These are phyloP conservation scores for Crithidia thermophila DNA, from an alignment of 208 protist species.

Conservation along the genomic window DNA sequence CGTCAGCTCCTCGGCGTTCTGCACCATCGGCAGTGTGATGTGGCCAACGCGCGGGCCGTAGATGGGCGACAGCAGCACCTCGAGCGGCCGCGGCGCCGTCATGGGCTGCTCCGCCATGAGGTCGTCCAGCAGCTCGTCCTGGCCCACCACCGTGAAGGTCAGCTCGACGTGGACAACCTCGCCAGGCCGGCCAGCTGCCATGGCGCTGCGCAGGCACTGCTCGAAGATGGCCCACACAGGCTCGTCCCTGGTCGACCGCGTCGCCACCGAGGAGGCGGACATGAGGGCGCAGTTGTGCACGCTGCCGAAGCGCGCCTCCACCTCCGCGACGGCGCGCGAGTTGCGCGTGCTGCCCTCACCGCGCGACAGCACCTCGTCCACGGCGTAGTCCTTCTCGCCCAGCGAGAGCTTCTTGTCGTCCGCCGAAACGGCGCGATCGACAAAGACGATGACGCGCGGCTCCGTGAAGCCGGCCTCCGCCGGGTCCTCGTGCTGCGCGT, in stretches of 20 bases:
- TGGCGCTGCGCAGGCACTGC: slow-evolving; percentile 33
- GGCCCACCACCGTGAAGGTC: slow-evolving; percentile 33
- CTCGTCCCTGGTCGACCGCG: slow-evolving; percentile 25
- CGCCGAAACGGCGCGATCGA: slow-evolving; percentile 18
- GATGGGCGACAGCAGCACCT: slow-evolving; percentile 41
- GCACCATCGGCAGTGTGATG: not conserved
- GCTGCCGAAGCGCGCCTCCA: slow-evolving; percentile 34
- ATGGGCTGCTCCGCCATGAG: slow-evolving; percentile 20
- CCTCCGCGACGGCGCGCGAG: slow-evolving; percentile 29
- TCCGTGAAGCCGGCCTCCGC: slow-evolving; percentile 28
- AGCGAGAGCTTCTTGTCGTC: slow-evolving; percentile 32
- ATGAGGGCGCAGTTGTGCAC: slow-evolving; percentile 51
- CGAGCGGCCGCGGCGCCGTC: slow-evolving; percentile 19
- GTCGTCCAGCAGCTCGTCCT: slow-evolving; percentile 32
- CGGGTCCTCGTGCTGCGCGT: not conserved
- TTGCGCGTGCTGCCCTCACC: slow-evolving; percentile 1
- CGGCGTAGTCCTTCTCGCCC: slow-evolving; percentile 39
- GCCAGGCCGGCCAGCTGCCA: slow-evolving; percentile 29
- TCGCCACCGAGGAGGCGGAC: slow-evolving; percentile 31
- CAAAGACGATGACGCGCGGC: slow-evolving; percentile 41
- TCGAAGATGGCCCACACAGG: slow-evolving; percentile 45
- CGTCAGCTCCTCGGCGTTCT: slow-evolving; percentile 26
- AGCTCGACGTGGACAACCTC: slow-evolving; percentile 39
- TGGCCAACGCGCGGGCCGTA: slow-evolving; percentile 32
- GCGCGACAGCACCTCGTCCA: slow-evolving; percentile 57